Evolutionary conservation across 2,329 filamentous ascomycete species (phyloP), one percentile per base, ranked within the genome.

Genomic region (Apiospora marii): DNA sequence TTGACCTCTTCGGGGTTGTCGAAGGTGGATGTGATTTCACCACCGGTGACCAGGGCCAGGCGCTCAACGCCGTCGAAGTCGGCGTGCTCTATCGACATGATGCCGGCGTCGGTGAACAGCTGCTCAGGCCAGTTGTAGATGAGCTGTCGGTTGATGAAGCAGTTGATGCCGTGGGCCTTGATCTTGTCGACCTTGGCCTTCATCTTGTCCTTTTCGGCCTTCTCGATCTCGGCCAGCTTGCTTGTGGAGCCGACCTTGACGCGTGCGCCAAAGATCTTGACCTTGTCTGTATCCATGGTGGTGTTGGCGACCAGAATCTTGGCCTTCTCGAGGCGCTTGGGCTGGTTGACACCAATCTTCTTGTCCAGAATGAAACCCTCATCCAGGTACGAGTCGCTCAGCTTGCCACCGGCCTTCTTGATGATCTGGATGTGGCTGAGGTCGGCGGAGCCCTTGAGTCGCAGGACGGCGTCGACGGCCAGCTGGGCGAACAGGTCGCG

Each of bases 61-160:
- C 96, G 91, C 87, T 99, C 96, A 77, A 99, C 97, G 76, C 96
- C 96, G 81, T 99, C 96, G 81, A 99, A 99, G 85, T 99, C 96
- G 76, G 96, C 96, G 83, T 99, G 96, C 87, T 99, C 96, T 78
- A 99, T 99, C 41, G 95, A 98, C 88, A 97, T 94, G 84, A 99
- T 98, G 74, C 96, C 96, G 10, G 95, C 96, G 83, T 99, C 96
- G 48, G 96, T 95, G 81, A 99, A 99, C 67, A 99, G 92, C 85
- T 99, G 96, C 85, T 99, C 96, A 7, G 96, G 96, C 96, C 96
- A 99, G 89, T 99, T 99, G 89, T 99, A 99, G 86, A 99, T 99
- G 75, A 99, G 91, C 84, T 99, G 96, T 78, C 96, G 90, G 90
- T 99, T 99, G 84, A 99, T 98, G 84, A 99, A 99, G 88, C 96